These are phyloP conservation scores for peach (Prunus persica) DNA, from an alignment of 306 rosid species.

Conservation along the genomic window DNA sequence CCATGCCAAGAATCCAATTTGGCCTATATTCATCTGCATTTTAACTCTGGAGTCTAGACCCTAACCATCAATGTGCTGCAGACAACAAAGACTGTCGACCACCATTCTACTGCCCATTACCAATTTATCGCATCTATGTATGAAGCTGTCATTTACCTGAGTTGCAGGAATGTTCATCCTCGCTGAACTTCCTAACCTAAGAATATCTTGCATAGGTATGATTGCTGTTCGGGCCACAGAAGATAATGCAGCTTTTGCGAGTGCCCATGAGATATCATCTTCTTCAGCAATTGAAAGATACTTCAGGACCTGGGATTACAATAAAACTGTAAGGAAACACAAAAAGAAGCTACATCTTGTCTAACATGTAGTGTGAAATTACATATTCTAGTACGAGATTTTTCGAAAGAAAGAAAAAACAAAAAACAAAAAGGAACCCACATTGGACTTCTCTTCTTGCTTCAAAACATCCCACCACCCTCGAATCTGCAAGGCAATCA, in stretches of 20 bases:
- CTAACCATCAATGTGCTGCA: not conserved
- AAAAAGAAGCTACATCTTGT: constrained; percentile 3
- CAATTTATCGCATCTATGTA: not conserved
- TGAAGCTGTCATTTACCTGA: constrained; percentile 53
- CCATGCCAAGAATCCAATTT: not conserved
- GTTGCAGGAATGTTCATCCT: constrained; percentile 99
- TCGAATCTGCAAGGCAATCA: constrained; percentile 43
- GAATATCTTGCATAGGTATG: constrained; percentile 90
- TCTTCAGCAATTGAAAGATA: constrained; percentile 57
- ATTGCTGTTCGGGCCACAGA: constrained; percentile 85
- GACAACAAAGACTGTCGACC: not conserved
- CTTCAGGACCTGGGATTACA: constrained; percentile 51
- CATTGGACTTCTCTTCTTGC: constrained; percentile 69
- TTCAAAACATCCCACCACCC: constrained; percentile 95
- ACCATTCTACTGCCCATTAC: not conserved
- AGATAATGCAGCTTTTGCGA: constrained; percentile 54
- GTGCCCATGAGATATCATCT: constrained; percentile 73
- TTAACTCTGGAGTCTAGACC: not conserved
- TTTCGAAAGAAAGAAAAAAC: not conserved
- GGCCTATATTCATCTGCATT: not conserved
- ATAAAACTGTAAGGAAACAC: constrained; percentile 8
- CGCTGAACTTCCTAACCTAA: constrained; percentile 72
- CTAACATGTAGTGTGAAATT: constrained; percentile 6
- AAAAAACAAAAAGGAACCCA: constrained; percentile 19
- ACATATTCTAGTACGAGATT: not conserved